Conservation (phyloP, 345 rosid genomes). For the Linum trigynum region DNA sequence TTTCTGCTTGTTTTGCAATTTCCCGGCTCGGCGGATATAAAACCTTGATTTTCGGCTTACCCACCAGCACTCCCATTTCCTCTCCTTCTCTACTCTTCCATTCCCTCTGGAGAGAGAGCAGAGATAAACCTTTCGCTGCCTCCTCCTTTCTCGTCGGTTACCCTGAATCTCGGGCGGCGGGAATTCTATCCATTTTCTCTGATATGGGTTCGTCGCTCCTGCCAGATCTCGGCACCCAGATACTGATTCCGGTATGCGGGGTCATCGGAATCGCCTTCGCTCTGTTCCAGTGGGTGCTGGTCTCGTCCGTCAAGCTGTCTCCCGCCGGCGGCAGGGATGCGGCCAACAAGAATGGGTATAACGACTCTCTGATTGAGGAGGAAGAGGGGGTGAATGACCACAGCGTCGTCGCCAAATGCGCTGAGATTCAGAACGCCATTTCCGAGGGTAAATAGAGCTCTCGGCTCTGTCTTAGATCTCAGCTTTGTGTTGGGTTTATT, state of each 20-base stretch:
- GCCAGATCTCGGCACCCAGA: slow-evolving; percentile 71
- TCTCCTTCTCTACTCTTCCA: no score
- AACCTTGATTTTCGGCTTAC: no score
- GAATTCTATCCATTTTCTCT: not conserved
- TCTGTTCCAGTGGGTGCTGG: slow-evolving; percentile 61
- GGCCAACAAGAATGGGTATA: slow-evolving; percentile 35
- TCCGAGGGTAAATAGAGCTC: slow-evolving; percentile 42
- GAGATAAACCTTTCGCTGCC: no score
- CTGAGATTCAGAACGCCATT: slow-evolving; percentile 87
- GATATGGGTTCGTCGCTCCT: slow-evolving; percentile 41
- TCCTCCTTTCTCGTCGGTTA: not conserved
- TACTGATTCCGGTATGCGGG: slow-evolving; percentile 72
- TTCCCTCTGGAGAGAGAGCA: no score
- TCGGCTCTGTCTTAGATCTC: no score
- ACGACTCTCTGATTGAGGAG: slow-evolving; percentile 75
- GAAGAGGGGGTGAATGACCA: slow-evolving; percentile 91
- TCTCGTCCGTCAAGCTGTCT: slow-evolving; percentile 58
- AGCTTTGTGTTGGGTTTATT: no score
- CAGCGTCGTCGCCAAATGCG: slow-evolving; percentile 65
- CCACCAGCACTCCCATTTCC: no score
- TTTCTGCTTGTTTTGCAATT: no score
- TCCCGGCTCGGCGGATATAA: no score
- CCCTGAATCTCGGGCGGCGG: not conserved
- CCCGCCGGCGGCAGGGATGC: slow-evolving; percentile 22
- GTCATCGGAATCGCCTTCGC: slow-evolving; percentile 69